Base-by-base conservation (phyloP, 345 rosid species). In the Conringia planisiliqua region DNA sequence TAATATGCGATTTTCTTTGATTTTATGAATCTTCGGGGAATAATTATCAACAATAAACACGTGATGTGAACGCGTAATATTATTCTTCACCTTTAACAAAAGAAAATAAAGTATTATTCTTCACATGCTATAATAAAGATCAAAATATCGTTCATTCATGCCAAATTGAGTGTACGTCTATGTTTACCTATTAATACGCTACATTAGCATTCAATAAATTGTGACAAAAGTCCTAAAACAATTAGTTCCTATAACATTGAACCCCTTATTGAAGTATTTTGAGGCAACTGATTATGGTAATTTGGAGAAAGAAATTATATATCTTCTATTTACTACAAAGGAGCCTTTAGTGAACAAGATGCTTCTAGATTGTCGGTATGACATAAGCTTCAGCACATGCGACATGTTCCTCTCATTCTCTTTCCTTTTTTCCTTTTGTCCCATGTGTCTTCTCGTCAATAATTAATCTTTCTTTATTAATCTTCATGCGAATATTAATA, bases 321-420 rank as follows among this genome's bases (percentile, higher is more conserved):
- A 0, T 10, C 10, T 18, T 14, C 4, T 27, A 1, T 54, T 30
- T 32, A 3, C 5, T n/a, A 16, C n/a, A 43, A 62, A 38, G 32
- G 68, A 72, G 62, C 13, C 43, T 36, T 5, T 26, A 20, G 63
- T 30, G 74, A 69, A 24, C 2, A 76, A 62, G 58, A 62, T 62
- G 66, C 52, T 75, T 68, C 39, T 39, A 75, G 69, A 75, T 68
- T 69, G 75, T 76, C 75, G 75, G 62, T 70, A 55, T 62, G 79
- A 76, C 75, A 42, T 69, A 17, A n/a, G 57, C 65, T 48, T 50
- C 6, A 44, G 75, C 75, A 76, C 75, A 76, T 69, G 79, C 65
- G 50, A 54, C 75, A 76, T 76, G 79, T 76, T 76, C 79, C 52
- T 69, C 75, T 39, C 79, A 76, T 69, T 76, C 75, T 33, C 40